phyloP scores from a whole-genome alignment of 345 rosid species.

The Populus nigra region DNA sequence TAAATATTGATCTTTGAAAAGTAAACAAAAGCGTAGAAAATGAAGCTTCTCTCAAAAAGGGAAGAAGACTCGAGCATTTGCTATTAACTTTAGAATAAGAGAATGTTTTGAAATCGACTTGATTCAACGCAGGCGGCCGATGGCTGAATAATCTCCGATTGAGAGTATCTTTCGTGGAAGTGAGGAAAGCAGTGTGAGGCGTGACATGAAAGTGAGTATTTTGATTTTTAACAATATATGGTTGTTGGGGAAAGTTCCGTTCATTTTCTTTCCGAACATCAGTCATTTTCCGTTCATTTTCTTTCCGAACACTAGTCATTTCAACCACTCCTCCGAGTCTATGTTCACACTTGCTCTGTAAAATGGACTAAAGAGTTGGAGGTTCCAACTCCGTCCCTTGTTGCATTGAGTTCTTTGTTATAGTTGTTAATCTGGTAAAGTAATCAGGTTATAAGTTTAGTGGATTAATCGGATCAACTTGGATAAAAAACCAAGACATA shows the following conservation, averaged over 20 bases:
- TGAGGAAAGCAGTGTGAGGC: neutral
- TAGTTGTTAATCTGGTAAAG: no score
- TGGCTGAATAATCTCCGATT: neutral
- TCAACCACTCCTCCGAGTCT: neutral
- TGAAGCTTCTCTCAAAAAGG: no score
- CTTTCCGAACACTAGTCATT: neutral
- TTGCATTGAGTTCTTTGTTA: no score
- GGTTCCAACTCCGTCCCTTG: no score
- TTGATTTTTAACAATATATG: neutral
- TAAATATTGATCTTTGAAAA: no score
- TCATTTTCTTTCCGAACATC: neutral
- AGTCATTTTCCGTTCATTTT: neutral
- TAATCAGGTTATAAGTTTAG: no score
- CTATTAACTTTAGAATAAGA: no score
- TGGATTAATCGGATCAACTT: no score
- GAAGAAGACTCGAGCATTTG: no score
- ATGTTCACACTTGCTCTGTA: no score
- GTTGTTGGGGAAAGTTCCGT: neutral
- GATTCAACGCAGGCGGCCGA: neutral
- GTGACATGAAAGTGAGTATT: neutral
- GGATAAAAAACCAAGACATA: accelerated
- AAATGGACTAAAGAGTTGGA: no score
- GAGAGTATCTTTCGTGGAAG: neutral
- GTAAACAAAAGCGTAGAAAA: no score
- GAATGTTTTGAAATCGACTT: neutral